Conservation (phyloP, 345 rosid species). For the Salix dunnii region DNA sequence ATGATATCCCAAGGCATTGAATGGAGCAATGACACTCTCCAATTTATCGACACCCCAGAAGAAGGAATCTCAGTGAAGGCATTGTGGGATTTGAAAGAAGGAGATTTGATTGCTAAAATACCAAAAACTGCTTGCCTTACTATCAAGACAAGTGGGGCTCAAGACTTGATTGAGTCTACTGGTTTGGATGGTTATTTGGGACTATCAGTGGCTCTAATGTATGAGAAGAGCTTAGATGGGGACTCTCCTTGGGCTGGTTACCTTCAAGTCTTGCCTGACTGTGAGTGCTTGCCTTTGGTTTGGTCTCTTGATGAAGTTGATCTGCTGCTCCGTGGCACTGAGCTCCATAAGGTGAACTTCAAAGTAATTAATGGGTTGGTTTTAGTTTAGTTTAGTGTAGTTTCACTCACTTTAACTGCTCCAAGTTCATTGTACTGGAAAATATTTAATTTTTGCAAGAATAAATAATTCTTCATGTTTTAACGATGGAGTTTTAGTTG, state of each 20-base stretch:
- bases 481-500: too few species aligned
- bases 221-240: conserved; percentile 64
- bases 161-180: conserved; percentile 48
- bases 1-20: conserved; percentile 64
- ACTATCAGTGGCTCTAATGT: conserved; percentile 74
- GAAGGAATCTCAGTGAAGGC: conserved; percentile 57
- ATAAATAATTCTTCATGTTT: too few species aligned
- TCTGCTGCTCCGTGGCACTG: conserved; percentile 67
- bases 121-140: conserved; percentile 84
- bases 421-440: neutral
- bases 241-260: conserved; percentile 78
- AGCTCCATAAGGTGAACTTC: conserved; percentile 66
- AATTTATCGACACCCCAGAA: conserved; percentile 41
- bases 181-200: conserved; percentile 65
- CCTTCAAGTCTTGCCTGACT: conserved; percentile 62
- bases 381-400: neutral
- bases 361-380: neutral
- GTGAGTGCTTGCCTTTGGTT: conserved; percentile 58
- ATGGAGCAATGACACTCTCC: conserved; percentile 46
- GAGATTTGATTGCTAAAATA: conserved; percentile 66
- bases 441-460: too few species aligned
- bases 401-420: neutral
- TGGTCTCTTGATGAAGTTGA: conserved; percentile 66
- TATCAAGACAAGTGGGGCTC: conserved; percentile 54
- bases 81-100: conserved; percentile 54